These are phyloP conservation scores for Protomyces macrosporus DNA, from an alignment of 1,139 yeast genomes.

Conservation along the genomic window DNA sequence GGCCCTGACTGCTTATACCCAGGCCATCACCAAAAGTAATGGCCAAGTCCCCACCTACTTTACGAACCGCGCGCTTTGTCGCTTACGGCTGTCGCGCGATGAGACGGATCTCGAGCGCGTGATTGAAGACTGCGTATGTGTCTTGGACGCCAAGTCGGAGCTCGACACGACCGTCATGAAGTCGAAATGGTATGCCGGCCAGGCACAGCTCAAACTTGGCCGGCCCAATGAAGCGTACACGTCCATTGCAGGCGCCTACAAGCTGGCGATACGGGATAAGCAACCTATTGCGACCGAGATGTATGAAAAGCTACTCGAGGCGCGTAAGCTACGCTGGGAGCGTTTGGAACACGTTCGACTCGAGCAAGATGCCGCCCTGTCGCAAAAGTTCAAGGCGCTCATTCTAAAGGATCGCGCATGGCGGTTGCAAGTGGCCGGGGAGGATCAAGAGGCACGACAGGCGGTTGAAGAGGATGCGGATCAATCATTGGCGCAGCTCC, in stretches of 20 bases:
- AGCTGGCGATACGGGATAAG: constrained; percentile 34
- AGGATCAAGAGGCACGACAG: constrained; percentile 34
- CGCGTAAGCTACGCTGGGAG: constrained; percentile 37
- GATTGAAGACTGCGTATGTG: constrained; percentile 20
- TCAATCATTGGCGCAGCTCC: constrained; percentile 36
- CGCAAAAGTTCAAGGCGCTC: constrained; percentile 36
- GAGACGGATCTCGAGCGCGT: constrained; percentile 10
- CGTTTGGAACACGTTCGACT: constrained; percentile 34
- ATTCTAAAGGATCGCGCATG: constrained; percentile 35
- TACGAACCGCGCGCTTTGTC: constrained; percentile 20
- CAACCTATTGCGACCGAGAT: constrained; percentile 37
- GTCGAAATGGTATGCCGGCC: constrained; percentile 32
- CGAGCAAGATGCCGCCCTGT: constrained; percentile 36
- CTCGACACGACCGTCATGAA: constrained; percentile 21
- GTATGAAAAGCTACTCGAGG: constrained; percentile 36
- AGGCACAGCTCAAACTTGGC: constrained; percentile 36
- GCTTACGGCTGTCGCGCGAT: background rate
- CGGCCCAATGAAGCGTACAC: constrained; percentile 38
- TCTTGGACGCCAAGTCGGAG: background rate
- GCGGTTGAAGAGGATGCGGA: constrained; percentile 35
- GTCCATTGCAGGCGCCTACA: constrained; percentile 39
- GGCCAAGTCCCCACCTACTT: constrained; percentile 18
- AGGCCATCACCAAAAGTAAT: constrained; percentile 24
- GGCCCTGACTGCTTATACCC: constrained; percentile 22
- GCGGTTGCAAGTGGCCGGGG: constrained; percentile 33